phyloP scores from a whole-genome alignment of 2,329 filamentous ascomycete species.

The Curvularia spicifera region DNA sequence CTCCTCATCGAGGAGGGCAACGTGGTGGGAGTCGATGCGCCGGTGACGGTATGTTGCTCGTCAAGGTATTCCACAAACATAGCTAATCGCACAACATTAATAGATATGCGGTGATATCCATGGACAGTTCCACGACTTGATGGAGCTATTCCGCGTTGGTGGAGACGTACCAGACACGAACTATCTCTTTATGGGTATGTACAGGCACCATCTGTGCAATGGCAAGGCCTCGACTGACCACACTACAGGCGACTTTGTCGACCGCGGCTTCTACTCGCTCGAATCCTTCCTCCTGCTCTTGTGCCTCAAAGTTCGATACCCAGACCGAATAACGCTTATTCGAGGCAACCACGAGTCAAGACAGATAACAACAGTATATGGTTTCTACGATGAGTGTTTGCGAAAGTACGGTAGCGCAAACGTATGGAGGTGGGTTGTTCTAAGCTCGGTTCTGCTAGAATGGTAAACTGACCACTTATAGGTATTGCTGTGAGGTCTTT shows the following conservation, averaged over 20 bases:
- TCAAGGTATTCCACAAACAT: not conserved
- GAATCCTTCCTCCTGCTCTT: constrained; percentile 95
- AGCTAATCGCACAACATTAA: constrained; percentile 6
- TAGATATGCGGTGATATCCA: constrained; percentile 85
- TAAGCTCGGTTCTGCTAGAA: not conserved
- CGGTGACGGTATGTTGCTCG: constrained; percentile 74
- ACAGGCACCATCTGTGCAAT: not conserved
- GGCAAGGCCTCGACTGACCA: constrained; percentile 4
- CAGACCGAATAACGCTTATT: constrained; percentile 95
- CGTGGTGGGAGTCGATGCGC: constrained; percentile 91
- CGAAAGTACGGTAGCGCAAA: constrained; percentile 90
- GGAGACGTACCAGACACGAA: constrained; percentile 95
- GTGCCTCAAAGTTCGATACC: constrained; percentile 95
- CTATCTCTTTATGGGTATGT: constrained; percentile 90
- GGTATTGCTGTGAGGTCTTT: constrained; percentile 93
- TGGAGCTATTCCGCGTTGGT: constrained; percentile 94
- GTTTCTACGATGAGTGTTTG: constrained; percentile 80
- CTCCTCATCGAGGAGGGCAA: constrained; percentile 97
- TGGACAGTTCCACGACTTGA: constrained; percentile 93
- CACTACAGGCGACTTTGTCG: constrained; percentile 84
- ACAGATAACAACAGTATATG: constrained; percentile 96
- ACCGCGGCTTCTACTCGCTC: constrained; percentile 96
- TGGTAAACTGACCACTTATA: constrained; percentile 13
- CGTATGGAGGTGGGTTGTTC: constrained; percentile 68
- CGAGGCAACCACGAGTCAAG: constrained; percentile 94